Evolutionary conservation across 2,329 filamentous ascomycete species (phyloP), one percentile per base, ranked within the genome.

Genomic region (Ophiocordyceps robertsii): DNA sequence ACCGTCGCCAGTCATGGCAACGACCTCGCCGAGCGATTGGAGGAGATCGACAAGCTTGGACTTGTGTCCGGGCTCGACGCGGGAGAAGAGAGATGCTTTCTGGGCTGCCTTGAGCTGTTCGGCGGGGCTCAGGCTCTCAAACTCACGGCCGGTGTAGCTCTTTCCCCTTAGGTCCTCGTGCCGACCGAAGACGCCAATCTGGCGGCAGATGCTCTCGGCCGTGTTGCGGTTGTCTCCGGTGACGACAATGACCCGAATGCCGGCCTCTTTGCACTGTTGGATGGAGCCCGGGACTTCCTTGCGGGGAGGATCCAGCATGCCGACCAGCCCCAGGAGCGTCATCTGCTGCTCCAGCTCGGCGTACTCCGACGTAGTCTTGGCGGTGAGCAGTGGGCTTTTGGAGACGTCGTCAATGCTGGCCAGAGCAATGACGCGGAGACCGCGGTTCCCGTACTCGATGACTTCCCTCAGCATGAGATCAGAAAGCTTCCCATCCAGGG

Each of bases 1-100:
- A 64, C 92, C 92, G 57, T 98, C 92, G 56, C 92, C 92, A 52
- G 92, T 98, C 92, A 98, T 98, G 51, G 92, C 92, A 49, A 98
- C 93, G 37, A 98, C 92, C 60, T 98, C 87, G 47, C 86, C 86
- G 40, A 85, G 72, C 45, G 85, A 87, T 62, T 98, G 93, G 38
- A 98, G 82, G 37, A 98, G 80, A 61, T 98, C 92, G 39, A 98
- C 90, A 38, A 98, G 78, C 65, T 87, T 92, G n/a, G 85, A 93
- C 74, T 98, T 98, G 74, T 98, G 92, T 40, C 75, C 79, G 41
- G 92, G 92, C 63, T 98, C 92, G 21, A 94, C 93, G 49, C 92
- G 84, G 31, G 92, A 98, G 70, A 98, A 98, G 29, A 98, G 72
- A 39, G 84, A 94, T 2, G 90, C 92, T 37, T 69, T 78, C 66